Evolutionary conservation across 2,329 filamentous ascomycete species (phyloP).

Genomic region (Apiospora aurea): DNA sequence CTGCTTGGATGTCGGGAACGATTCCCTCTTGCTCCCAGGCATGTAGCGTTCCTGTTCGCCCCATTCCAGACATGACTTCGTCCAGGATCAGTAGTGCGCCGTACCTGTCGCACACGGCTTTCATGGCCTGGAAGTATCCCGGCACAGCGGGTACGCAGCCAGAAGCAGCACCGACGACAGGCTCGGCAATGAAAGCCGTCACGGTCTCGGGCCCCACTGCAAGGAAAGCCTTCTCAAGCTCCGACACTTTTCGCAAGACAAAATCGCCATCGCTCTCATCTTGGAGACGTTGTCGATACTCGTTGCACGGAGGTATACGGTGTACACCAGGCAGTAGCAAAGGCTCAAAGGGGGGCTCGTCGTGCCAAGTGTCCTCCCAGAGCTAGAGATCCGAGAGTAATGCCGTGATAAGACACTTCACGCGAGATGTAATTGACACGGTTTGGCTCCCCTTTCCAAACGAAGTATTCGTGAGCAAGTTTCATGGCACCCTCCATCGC

Average conservation of each 20-base stretch:
- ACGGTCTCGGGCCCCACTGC: slow-evolving; percentile 69
- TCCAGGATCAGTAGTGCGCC: slow-evolving; percentile 19
- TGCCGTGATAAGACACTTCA: slow-evolving; percentile 74
- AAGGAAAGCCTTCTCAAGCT: slow-evolving; percentile 73
- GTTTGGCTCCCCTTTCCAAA: slow-evolving; percentile 60
- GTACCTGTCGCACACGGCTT: slow-evolving; percentile 61
- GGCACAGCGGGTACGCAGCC: slow-evolving; percentile 71
- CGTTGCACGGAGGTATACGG: slow-evolving; percentile 71
- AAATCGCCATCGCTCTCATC: slow-evolving; percentile 66
- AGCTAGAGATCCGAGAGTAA: slow-evolving; percentile 71
- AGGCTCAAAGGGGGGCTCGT: slow-evolving; percentile 67
- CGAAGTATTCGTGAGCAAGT: slow-evolving; percentile 65
- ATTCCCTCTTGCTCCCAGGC: slow-evolving; percentile 66
- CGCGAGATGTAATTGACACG: slow-evolving; percentile 73
- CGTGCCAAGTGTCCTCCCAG: slow-evolving; percentile 68
- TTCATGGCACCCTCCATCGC: slow-evolving; percentile 70
- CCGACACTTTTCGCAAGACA: slow-evolving; percentile 63
- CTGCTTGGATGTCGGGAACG: slow-evolving; percentile 69
- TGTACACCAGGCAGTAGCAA: slow-evolving; percentile 64
- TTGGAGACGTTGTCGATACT: slow-evolving; percentile 62
- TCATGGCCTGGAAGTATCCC: slow-evolving; percentile 75
- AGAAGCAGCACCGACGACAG: slow-evolving; percentile 73
- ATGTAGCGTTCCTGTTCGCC: slow-evolving; percentile 64
- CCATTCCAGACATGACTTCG: slow-evolving; percentile 65
- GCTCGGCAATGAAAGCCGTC: slow-evolving; percentile 76